These are phyloP conservation scores for Sugiyamaella paludigena DNA, from an alignment of 1,139 yeast species.

Conservation along the genomic window DNA sequence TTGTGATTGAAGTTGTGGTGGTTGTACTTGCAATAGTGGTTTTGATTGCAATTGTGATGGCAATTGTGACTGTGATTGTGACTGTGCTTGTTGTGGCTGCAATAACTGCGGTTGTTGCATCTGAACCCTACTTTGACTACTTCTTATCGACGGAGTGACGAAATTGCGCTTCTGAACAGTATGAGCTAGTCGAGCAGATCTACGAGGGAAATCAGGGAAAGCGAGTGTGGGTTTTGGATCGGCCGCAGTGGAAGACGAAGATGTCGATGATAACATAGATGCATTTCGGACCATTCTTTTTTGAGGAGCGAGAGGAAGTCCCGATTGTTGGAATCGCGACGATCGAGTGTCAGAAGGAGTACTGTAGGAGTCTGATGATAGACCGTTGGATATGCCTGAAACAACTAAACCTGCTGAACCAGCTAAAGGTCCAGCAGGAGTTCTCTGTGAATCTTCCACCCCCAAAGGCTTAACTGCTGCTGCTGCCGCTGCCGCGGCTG, in stretches of 20 bases:
- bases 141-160: constrained; percentile 5
- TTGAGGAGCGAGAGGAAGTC: constrained; percentile 29
- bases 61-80: background rate
- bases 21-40: background rate
- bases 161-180: constrained; percentile 10
- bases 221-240: constrained; percentile 6
- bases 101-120: background rate
- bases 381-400: background rate
- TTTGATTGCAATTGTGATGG: background rate
- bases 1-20: background rate
- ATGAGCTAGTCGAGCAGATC: constrained; percentile 10
- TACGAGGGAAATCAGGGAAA: constrained; percentile 10
- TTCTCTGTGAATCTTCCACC: background rate
- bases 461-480: too few relatives aligned
- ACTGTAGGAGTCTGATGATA: background rate
- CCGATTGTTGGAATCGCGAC: constrained; percentile 7
- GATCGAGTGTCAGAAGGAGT: constrained; percentile 11
- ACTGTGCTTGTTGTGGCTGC: background rate
- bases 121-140: background rate
- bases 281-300: constrained; percentile 26
- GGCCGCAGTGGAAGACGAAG: background rate
- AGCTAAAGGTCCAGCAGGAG: constrained; percentile 3
- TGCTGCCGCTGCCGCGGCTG: too few relatives aligned
- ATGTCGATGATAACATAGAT: constrained; percentile 4
- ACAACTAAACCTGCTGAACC: background rate